A percentile compares a stretch with the other conserved stretches of the same genome.
These are phyloP conservation scores for Clitocybe nebularis DNA, from an alignment of 1,284 basidiomycete genomes.

Conservation along the genomic window DNA sequence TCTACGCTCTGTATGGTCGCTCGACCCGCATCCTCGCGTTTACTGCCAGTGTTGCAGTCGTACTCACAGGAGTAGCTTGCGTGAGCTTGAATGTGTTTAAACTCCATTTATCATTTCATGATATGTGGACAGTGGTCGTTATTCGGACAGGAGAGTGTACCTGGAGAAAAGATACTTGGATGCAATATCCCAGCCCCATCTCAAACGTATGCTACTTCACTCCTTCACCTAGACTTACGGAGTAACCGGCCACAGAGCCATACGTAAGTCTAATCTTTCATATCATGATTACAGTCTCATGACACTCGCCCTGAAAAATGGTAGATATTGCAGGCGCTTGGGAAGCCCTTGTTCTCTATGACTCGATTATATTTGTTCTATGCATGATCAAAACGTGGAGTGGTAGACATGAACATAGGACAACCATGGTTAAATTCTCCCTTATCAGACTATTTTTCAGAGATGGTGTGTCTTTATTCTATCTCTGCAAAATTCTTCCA, in stretches of 20 bases:
- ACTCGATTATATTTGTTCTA: slow-evolving; percentile 32
- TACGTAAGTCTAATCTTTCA: slow-evolving; percentile 18
- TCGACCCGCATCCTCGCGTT: slow-evolving; percentile 26
- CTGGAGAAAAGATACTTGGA: slow-evolving; percentile 19
- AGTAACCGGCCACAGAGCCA: slow-evolving; percentile 18
- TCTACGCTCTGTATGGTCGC: slow-evolving; percentile 36
- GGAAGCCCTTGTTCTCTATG: slow-evolving; percentile 39
- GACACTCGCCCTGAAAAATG: background rate
- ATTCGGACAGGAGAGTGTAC: slow-evolving; percentile 25
- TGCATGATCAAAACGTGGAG: slow-evolving; percentile 33
- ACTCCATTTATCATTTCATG: background rate
- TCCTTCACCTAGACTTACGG: background rate
- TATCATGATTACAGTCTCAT: background rate
- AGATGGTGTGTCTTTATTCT: slow-evolving; percentile 29
- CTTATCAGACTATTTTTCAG: slow-evolving; percentile 30
- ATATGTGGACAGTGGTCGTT: slow-evolving; percentile 29
- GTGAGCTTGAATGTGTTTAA: slow-evolving; percentile 17
- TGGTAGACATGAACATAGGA: slow-evolving; percentile 19
- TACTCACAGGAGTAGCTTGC: slow-evolving; percentile 22
- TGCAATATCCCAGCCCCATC: slow-evolving; percentile 30
- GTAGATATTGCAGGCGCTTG: slow-evolving; percentile 34
- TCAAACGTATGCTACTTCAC: slow-evolving; percentile 29
- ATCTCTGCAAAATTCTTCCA: background rate
- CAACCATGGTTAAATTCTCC: slow-evolving; percentile 22
- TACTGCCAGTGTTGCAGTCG: slow-evolving; percentile 23